phyloP scores from a whole-genome alignment of 495 filamentous ascomycete genomes.

The Amniculicola lignicola region DNA sequence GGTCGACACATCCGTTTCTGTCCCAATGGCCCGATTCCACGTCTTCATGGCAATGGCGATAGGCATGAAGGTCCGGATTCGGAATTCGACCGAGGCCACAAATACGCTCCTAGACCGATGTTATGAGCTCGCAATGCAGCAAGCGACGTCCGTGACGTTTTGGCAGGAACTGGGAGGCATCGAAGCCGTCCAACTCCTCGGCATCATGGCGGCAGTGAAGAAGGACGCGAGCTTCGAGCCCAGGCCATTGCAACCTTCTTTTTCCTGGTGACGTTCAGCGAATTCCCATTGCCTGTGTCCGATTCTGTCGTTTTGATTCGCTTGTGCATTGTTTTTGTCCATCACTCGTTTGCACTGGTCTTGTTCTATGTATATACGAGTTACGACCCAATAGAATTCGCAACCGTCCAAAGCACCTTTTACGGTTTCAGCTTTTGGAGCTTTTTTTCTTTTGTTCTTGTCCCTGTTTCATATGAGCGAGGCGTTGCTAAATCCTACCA shows the following conservation, averaged over 20 bases:
- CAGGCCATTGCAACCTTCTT: constrained; percentile 20
- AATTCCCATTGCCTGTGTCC: too few species aligned
- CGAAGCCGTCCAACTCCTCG: constrained; percentile 21
- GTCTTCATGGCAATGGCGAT: constrained; percentile 29
- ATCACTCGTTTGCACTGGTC: background rate
- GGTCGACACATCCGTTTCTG: constrained; percentile 7
- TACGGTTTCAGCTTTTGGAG: too few species aligned
- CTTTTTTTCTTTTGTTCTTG: too few species aligned
- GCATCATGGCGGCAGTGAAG: constrained; percentile 12
- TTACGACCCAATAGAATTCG: background rate
- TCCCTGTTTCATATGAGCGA: too few species aligned
- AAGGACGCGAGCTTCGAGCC: constrained; percentile 20
- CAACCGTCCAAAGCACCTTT: too few species aligned
- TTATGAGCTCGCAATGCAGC: constrained; percentile 28
- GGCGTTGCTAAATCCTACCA: too few species aligned
- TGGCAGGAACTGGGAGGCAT: constrained; percentile 25
- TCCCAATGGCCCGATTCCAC: constrained; percentile 27
- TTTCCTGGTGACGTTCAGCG: constrained; percentile 26
- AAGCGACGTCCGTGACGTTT: constrained; percentile 10
- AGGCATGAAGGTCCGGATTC: constrained; percentile 27
- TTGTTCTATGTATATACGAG: constrained; percentile 1
- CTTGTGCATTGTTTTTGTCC: background rate
- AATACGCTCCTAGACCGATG: constrained; percentile 23
- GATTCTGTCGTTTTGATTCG: too few species aligned
- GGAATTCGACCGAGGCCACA: constrained; percentile 9